Base-by-base conservation (phyloP, 2,329 filamentous ascomycete species). In the Ceratocystis variospora region DNA sequence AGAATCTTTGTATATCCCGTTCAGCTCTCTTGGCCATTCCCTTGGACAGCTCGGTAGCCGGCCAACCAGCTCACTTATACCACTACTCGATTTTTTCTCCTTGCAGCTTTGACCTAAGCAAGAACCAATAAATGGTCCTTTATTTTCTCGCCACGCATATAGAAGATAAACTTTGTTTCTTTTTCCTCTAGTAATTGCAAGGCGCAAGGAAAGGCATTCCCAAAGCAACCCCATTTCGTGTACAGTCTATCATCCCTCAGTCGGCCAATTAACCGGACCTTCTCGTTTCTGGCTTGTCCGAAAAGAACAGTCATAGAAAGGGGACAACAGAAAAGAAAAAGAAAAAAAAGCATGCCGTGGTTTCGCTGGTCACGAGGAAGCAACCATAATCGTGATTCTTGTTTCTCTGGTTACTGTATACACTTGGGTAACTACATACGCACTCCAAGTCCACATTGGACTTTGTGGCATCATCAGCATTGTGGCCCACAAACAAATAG, bases 201-300 rank as follows among this genome's bases (percentile, higher is more conserved):
- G 22, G n/a, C n/a, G 28, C n/a, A 37, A 59, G 17, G 31, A 59
- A 57, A 15, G 15, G 22, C 22, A 5, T 28, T n/a, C 28, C 17
- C 28, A 28, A 33, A 15, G n/a, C 22, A 3, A 37, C 3, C 28
- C 5, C 25, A 59, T 59, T 37, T 41, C 4, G 31, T 15, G 28
- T 31, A 59, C 55, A 59, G 33, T 37, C 15, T n/a, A 31, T 28
- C 15, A 31, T 28, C 15, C 28, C 55, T 28, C 15, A 25, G 55
- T 59, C 55, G 55, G 55, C 17, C 55, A 59, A 59, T 59, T 59
- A 59, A 5, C 55, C 55, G 55, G 55, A 31, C 25, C 55, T 37
- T 59, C 28, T 59, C 19, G 25, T 17, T 28, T 15, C 12, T 55
- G 8, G 19, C 22, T n/a, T 59, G 5, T 4, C 28, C 15, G 28